Percentiles rank a stretch among this genome's conserved stretches.
phyloP scores from a whole-genome alignment of 2,329 filamentous ascomycete species.

The Neopestalotiopsis sp. region DNA sequence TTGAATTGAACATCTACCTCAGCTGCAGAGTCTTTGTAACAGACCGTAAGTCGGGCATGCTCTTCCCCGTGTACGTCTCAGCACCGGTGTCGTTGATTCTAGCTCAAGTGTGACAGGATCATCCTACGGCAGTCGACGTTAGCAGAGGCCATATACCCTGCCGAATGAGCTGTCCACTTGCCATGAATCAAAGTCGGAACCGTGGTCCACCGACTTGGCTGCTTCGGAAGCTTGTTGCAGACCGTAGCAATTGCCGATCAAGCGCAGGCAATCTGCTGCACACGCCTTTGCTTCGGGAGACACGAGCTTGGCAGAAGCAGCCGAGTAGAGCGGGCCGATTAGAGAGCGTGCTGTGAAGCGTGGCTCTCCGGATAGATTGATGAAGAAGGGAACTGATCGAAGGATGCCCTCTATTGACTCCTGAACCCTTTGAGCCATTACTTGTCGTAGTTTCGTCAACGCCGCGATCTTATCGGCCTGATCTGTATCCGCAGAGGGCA shows the following conservation, averaged over 20 bases:
- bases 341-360: neutral
- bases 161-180: neutral
- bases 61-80: no score
- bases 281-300: neutral
- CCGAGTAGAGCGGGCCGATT: neutral
- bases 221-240: neutral
- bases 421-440: neutral
- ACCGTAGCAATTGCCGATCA: neutral
- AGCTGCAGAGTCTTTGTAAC: no score
- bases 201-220: neutral
- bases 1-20: no score
- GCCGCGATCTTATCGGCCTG: neutral
- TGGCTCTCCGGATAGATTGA: neutral
- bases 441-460: neutral
- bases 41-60: no score
- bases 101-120: neutral
- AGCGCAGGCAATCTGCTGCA: neutral
- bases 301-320: neutral
- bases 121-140: neutral
- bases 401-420: neutral
- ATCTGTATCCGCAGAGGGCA: neutral
- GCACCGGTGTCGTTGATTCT: neutral
- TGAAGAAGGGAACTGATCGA: neutral
- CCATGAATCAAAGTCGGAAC: constrained; percentile 2
- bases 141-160: neutral